Evolutionary conservation across 495 filamentous ascomycete species (phyloP), one percentile per base, ranked within the genome.

Genomic region (Cetradonia linearis): DNA sequence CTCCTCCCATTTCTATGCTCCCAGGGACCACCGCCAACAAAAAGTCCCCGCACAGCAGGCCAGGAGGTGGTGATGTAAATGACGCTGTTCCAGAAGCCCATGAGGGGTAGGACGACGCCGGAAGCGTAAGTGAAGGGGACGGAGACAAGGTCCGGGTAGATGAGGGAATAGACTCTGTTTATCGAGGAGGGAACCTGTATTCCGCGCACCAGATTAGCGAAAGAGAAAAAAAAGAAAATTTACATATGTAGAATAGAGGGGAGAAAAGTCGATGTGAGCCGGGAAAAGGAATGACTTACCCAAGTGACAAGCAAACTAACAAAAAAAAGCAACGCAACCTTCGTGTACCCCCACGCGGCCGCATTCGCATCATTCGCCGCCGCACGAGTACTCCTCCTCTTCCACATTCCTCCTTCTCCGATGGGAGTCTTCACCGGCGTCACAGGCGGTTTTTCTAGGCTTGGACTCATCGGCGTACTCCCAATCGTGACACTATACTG

Each of bases 21-120:
- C 20, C 25, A 46, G 25, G 42, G 42, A 5, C 10, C 42, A 46
- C 9, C 42, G 20, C 8, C 25, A 5, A 46, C 3, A n/a, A 63
- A 63, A 2, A 63, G 27, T 1, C 18, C 38, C 9, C 47, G 55
- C 54, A 63, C 61, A 1, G 61, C 59, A 16, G 47, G 47, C 60
- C 63, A 58, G 8, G 77, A 78, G 8, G 88, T 89, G 10, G 80
- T 82, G n/a, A 83, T 70, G 71, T 94, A 95, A 60, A 95, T 89
- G 56, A 90, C 69, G n/a, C 82, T 80, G 64, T 94, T 95, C 89
- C 90, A 94, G 66, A 92, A 91, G 2, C 89, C 90, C 68, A 93
- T 90, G 0, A 91, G 76, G 0, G 89, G 89, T 23, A 94, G 76
- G 2, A 94, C 88, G 48, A 90, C 77, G 3, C 84, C 83, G 25